These are phyloP conservation scores for Fagus crenata DNA, from an alignment of 306 rosid species.

Conservation along the genomic window DNA sequence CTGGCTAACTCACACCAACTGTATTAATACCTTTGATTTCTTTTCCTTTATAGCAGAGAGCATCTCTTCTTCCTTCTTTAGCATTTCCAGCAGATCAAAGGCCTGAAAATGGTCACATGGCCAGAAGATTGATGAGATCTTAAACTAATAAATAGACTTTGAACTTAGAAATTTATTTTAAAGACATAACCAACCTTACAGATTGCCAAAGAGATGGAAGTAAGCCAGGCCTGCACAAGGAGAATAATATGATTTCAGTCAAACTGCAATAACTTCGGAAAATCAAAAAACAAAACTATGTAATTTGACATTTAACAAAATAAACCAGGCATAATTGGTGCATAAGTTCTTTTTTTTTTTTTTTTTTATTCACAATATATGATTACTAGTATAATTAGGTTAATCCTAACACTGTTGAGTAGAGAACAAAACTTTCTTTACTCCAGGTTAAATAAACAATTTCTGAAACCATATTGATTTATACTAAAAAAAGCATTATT, in stretches of 20 bases:
- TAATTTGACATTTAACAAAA: neutral
- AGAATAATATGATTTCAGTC: constrained; percentile 7
- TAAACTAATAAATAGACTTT: constrained; percentile 7
- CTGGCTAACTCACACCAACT: constrained; percentile 10
- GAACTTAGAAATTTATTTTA: constrained; percentile 16
- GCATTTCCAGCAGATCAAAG: constrained; percentile 77
- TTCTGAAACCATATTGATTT: neutral
- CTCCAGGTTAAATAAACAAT: neutral
- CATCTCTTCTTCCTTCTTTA: constrained; percentile 89
- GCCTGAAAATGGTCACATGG: constrained; percentile 50
- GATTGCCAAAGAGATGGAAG: constrained; percentile 76
- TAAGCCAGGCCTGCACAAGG: constrained; percentile 78
- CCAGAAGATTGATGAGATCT: constrained; percentile 25
- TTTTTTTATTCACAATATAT: neutral
- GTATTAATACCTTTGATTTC: constrained; percentile 62
- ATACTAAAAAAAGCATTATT: neutral
- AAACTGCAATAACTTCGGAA: constrained; percentile 5
- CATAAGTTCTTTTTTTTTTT: too few species aligned
- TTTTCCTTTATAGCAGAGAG: constrained; percentile 72
- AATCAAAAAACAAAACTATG: constrained; percentile 6
- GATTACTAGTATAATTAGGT: neutral
- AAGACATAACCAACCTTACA: constrained; percentile 64
- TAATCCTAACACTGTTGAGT: neutral
- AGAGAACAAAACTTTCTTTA: neutral
- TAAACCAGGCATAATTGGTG: neutral